Conservation (phyloP, 805 yeast species). For the Blastobotrys muscicola region DNA sequence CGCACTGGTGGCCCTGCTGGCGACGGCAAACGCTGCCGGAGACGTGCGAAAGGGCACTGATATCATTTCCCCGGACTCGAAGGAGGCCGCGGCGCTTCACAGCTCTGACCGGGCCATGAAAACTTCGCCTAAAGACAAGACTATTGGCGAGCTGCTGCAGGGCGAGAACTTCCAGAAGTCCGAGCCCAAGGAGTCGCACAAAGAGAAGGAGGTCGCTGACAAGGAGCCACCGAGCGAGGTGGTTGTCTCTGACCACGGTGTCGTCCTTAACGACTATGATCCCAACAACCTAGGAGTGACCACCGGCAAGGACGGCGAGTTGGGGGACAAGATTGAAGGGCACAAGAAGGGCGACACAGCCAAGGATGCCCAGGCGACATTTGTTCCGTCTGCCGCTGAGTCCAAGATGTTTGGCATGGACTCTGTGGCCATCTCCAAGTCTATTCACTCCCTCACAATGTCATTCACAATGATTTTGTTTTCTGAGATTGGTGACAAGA, state of each 20-base stretch:
- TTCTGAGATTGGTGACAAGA: conserved; percentile 97
- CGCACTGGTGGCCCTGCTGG: conserved; percentile 2
- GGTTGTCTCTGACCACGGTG: conserved; percentile 17
- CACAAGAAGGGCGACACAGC: not conserved
- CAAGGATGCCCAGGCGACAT: not conserved
- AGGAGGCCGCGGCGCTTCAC: conserved; percentile 18
- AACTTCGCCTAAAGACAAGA: conserved; percentile 28
- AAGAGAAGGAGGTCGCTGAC: conserved; percentile 19
- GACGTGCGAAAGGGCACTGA: conserved; percentile 20
- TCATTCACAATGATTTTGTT: conserved; percentile 84
- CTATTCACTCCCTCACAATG: conserved; percentile 53
- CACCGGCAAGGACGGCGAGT: conserved; percentile 16
- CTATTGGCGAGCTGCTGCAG: conserved; percentile 16
- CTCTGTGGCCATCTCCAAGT: conserved; percentile 3
- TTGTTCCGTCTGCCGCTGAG: not conserved
- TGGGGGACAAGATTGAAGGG: conserved; percentile 2
- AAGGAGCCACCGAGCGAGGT: conserved; percentile 10
- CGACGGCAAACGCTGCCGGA: conserved; percentile 12
- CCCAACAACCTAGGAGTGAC: conserved; percentile 28
- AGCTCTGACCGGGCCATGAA: conserved; percentile 24
- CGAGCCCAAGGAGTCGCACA: conserved; percentile 14
- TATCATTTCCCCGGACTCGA: conserved; percentile 20
- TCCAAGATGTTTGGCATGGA: too few relatives aligned
- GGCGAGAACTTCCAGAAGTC: conserved; percentile 24
- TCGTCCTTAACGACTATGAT: conserved; percentile 29